These are phyloP conservation scores for Boletus speciosus DNA, from an alignment of 768 basidiomycete genomes.

Conservation along the genomic window DNA sequence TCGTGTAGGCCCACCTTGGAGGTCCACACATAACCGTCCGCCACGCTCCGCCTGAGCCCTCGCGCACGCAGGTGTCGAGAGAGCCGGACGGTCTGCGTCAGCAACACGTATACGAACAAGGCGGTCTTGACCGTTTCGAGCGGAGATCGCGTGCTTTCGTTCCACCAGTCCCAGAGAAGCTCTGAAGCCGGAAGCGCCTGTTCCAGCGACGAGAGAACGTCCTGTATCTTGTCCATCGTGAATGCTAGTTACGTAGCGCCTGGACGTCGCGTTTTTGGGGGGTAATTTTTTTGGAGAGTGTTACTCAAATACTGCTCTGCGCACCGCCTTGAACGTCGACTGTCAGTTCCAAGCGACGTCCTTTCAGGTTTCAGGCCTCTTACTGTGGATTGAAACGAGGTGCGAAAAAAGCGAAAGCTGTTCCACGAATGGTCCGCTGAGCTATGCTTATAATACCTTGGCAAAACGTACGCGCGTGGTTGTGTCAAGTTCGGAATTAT, in stretches of 20 bases:
- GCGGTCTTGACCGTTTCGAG: slow-evolving; percentile 32
- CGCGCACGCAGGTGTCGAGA: slow-evolving; percentile 38
- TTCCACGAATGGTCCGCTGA: not conserved
- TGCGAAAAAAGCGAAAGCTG: not conserved
- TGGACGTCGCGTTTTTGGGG: not conserved
- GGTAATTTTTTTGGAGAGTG: not conserved
- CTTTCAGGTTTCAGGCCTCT: not conserved
- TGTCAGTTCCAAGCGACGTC: not conserved
- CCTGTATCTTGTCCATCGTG: slow-evolving; percentile 6
- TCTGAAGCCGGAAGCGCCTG: slow-evolving; percentile 1
- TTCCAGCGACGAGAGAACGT: slow-evolving; percentile 10
- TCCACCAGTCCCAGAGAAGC: slow-evolving; percentile 15
- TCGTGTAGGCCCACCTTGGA: slow-evolving; percentile 16
- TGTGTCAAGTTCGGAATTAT: too few relatives aligned
- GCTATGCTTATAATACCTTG: too few relatives aligned
- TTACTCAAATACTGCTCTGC: too few relatives aligned
- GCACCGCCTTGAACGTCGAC: not conserved
- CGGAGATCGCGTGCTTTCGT: slow-evolving; percentile 10
- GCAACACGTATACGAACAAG: slow-evolving; percentile 34
- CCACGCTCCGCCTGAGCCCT: slow-evolving; percentile 29
- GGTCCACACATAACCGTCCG: slow-evolving; percentile 28
- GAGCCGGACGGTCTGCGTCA: slow-evolving; percentile 21
- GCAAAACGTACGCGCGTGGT: not conserved
- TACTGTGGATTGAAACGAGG: not conserved
- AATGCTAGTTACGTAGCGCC: not conserved